A percentile compares a stretch with the other conserved stretches of the same genome.
Evolutionary conservation across 441 rosid species (phyloP).

Genomic region (Populus hybrid): DNA sequence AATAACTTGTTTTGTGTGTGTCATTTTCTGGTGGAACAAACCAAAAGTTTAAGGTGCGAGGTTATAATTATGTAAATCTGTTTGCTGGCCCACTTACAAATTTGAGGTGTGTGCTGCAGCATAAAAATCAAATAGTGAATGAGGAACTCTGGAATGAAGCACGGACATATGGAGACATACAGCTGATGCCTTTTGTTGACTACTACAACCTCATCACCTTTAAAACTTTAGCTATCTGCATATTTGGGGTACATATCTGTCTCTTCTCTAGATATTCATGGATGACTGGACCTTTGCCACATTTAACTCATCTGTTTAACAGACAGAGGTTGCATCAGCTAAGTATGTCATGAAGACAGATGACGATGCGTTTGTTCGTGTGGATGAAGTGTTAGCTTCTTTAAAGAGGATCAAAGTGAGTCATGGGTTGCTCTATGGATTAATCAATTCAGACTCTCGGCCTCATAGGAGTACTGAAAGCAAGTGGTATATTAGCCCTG

Average conservation of each 20-base stretch:
- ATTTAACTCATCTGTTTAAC: slow-evolving; percentile 31
- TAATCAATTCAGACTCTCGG: slow-evolving; percentile 74
- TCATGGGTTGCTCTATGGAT: slow-evolving; percentile 80
- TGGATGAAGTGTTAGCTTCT: slow-evolving; percentile 78
- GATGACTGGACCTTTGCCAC: neutral
- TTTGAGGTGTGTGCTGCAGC: slow-evolving; percentile 53
- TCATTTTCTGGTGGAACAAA: neutral
- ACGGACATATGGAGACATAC: slow-evolving; percentile 75
- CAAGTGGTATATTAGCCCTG: slow-evolving; percentile 89
- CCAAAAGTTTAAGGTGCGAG: slow-evolving; percentile 7
- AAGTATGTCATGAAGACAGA: slow-evolving; percentile 96
- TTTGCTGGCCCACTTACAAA: slow-evolving; percentile 20
- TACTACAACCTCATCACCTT: slow-evolving; percentile 94
- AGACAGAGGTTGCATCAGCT: slow-evolving; percentile 79
- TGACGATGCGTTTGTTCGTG: slow-evolving; percentile 95
- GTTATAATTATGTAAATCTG: neutral
- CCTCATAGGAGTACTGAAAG: slow-evolving; percentile 84
- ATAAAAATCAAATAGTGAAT: slow-evolving; percentile 86
- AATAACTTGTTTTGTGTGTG: neutral
- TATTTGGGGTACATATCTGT: slow-evolving; percentile 73
- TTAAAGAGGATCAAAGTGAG: slow-evolving; percentile 53
- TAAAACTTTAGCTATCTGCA: slow-evolving; percentile 97
- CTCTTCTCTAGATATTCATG: slow-evolving; percentile 17
- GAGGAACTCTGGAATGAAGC: slow-evolving; percentile 96
- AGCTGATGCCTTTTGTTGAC: slow-evolving; percentile 96